Base-by-base conservation (phyloP, 106 monocot species). In the Phalaenopsis aphrodite region DNA sequence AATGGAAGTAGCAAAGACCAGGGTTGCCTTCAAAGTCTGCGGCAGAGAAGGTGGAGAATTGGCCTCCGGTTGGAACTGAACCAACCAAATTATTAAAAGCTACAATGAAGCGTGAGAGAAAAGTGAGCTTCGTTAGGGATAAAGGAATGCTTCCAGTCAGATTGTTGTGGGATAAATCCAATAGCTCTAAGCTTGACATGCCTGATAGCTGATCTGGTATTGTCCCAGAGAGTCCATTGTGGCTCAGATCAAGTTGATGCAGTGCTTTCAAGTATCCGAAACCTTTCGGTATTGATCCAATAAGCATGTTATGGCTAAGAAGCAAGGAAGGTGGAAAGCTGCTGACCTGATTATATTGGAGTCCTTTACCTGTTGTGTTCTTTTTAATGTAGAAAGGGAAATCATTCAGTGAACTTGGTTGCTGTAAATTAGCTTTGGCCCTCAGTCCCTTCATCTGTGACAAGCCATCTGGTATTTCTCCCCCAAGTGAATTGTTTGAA, bases 401-500 rank as follows among this genome's bases (percentile, higher is more conserved):
- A 41, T 85, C 78, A 10, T 85, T 81, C 1, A 79, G 14, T 7
- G 88, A 69, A 14, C 82, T 61, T 18, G 61, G 80, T 12, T 58
- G 78, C 36, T 84, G 82, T 8, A 85, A 86, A 68, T 41, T 49
- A 61, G 77, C 83, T 9, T 75, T 19, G 39, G 82, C 85, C 14
- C 85, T 78, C 2, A 97, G 79, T 42, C 86, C 79, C 82, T 84
- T 87, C 92, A 94, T 81, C 30, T 66, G 48, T 2, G 86, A 41
- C 79, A 97, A 49, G 80, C 86, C 89, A 4, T 8, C 9, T 9
- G 96, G 96, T 17, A 97, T 84, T 43, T 87, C 84, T 21, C 96
- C 96, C 3, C 75, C 17, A 8, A 96, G 84, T 8, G 90, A 91
- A 82, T 96, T 96, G 78, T 96, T 96, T 9, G 96, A 97, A 11